Conservation (phyloP, 345 rosid species). For the Gossypium raimondii region DNA sequence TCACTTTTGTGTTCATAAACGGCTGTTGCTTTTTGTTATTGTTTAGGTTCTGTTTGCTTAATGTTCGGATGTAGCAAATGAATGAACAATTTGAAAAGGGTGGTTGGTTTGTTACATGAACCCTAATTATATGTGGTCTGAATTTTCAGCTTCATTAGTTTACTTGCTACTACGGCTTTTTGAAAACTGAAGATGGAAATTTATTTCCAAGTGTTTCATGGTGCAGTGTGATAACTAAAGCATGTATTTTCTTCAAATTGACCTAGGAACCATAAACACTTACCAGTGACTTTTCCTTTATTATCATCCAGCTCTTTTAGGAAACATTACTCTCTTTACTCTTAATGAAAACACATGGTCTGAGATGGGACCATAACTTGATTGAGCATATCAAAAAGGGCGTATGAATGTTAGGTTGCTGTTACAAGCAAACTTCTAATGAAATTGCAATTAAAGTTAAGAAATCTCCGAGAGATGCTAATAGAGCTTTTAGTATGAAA, state of each 20-base stretch:
- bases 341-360: neutral
- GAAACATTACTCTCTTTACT: neutral
- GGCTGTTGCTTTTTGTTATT: neutral
- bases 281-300: neutral
- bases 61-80: neutral
- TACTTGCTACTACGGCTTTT: neutral
- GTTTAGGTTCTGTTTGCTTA: conserved; percentile 2
- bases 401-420: neutral
- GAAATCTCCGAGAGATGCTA: neutral
- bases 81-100: neutral
- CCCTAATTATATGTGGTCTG: neutral
- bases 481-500: neutral
- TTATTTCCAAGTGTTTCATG: neutral
- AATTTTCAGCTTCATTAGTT: neutral
- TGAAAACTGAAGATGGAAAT: neutral
- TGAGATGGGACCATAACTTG: neutral
- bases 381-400: neutral
- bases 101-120: neutral
- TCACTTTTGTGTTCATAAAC: neutral
- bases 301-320: neutral
- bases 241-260: neutral
- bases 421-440: neutral
- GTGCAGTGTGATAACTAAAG: neutral
- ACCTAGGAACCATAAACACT: neutral
- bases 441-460: neutral